Conservation (phyloP, 2,329 filamentous ascomycete genomes). For the Clarireedia paspali region DNA sequence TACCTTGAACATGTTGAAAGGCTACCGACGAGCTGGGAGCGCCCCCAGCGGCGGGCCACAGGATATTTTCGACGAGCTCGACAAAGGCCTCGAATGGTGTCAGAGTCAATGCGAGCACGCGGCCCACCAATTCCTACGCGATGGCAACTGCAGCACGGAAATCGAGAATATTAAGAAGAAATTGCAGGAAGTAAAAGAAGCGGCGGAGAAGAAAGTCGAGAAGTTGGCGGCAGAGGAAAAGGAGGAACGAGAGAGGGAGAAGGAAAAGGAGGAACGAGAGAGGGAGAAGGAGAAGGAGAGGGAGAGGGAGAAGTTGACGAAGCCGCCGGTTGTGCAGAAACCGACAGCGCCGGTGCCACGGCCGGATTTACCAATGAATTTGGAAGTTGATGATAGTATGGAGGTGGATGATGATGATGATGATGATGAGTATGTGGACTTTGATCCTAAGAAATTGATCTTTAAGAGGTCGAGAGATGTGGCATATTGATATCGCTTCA, state of each 20-base stretch:
- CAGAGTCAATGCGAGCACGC: constrained; percentile 79
- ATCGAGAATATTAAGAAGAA: constrained; percentile 50
- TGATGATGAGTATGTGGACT: constrained; percentile 11
- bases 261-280: constrained; percentile 20
- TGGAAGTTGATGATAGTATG: constrained; percentile 21
- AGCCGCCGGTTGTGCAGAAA: neutral
- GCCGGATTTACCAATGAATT: neutral
- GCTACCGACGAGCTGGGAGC: constrained; percentile 18
- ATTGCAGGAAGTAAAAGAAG: constrained; percentile 46
- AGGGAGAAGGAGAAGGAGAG: constrained; percentile 11
- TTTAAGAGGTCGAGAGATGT: constrained; percentile 24
- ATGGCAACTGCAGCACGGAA: constrained; percentile 76
- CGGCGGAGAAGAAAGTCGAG: constrained; percentile 22
- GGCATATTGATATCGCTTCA: constrained; percentile 3
- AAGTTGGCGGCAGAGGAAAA: constrained; percentile 17
- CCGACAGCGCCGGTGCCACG: neutral
- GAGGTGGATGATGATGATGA: constrained; percentile 25
- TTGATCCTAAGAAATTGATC: constrained; percentile 17
- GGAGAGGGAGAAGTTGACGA: neutral
- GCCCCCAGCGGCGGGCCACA: constrained; percentile 13
- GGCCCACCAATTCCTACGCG: constrained; percentile 82
- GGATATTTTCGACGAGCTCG: constrained; percentile 63
- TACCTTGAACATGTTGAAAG: constrained; percentile 18
- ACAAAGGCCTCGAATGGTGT: constrained; percentile 71
- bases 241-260: constrained; percentile 33